phyloP scores from a whole-genome alignment of 495 filamentous ascomycete genomes.

The Usnea hakonensis region DNA sequence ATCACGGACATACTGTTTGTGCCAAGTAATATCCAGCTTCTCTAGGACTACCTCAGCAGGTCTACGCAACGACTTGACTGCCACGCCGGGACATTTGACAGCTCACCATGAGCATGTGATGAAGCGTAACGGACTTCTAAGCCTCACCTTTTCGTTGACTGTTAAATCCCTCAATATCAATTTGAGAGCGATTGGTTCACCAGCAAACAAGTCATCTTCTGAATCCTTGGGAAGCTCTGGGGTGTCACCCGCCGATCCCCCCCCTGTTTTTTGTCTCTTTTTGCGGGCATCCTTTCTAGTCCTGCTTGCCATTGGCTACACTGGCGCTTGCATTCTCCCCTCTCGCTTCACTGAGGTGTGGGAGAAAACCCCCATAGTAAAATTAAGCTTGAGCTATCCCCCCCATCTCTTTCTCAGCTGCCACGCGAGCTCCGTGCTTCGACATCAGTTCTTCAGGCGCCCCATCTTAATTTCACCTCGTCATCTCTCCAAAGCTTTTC shows the following conservation, averaged over 20 bases:
- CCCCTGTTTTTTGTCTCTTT: background rate
- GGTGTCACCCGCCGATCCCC: background rate
- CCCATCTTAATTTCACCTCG: background rate
- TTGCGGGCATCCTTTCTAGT: background rate
- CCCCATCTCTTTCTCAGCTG: background rate
- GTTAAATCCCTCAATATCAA: no score
- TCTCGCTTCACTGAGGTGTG: background rate
- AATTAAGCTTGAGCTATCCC: background rate
- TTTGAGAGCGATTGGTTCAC: no score
- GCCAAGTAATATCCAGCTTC: no score
- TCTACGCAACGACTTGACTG: no score
- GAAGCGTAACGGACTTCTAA: no score
- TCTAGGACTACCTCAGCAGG: no score
- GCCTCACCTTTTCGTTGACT: no score
- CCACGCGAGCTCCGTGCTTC: background rate
- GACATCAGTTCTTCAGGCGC: background rate
- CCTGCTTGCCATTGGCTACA: background rate
- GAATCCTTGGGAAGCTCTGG: background rate
- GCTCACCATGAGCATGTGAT: no score
- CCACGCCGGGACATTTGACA: no score
- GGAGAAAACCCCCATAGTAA: background rate
- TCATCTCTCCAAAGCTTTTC: background rate
- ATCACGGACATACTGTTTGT: no score
- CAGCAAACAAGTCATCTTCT: no score
- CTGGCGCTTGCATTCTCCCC: background rate